Percentiles rank a stretch among this genome's conserved stretches.
Conservation (phyloP, 441 rosid genomes). For the Euphorbia corollata region DNA sequence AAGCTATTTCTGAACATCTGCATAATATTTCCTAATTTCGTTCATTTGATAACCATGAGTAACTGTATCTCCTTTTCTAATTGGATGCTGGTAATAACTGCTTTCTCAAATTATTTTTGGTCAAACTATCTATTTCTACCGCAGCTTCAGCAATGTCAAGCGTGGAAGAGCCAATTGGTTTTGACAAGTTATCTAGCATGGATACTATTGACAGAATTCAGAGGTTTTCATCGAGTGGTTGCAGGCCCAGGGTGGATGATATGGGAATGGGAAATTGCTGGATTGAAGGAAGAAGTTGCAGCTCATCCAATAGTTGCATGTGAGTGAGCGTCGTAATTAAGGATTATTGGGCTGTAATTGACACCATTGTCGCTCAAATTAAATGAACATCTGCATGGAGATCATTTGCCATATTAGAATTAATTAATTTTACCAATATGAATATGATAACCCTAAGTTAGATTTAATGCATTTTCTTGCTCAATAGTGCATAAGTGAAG, state of each 20-base stretch:
- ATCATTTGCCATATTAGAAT: neutral
- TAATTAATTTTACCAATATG: too few relatives aligned
- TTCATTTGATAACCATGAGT: neutral
- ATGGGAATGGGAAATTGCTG: slow-evolving; percentile 64
- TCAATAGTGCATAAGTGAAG: too few relatives aligned
- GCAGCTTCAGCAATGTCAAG: slow-evolving; percentile 60
- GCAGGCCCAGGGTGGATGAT: slow-evolving; percentile 60
- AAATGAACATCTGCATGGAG: neutral
- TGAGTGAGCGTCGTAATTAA: slow-evolving; percentile 24
- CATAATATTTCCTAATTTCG: neutral
- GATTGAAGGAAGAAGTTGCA: slow-evolving; percentile 78
- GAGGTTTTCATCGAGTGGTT: slow-evolving; percentile 70
- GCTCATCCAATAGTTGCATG: slow-evolving; percentile 66
- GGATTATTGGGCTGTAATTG: neutral
- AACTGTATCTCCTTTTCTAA: neutral
- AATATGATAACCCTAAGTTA: too few relatives aligned
- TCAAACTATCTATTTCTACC: too few relatives aligned
- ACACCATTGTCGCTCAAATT: neutral
- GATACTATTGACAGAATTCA: slow-evolving; percentile 69
- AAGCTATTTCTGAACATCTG: neutral
- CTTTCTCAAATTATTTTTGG: slow-evolving; percentile 6
- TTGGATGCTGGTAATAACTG: slow-evolving; percentile 9
- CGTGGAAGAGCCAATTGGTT: slow-evolving; percentile 80
- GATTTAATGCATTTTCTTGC: neutral
- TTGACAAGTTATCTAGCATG: slow-evolving; percentile 91